These are phyloP conservation scores for Phaeotremella fagi DNA, from an alignment of 768 basidiomycete genomes.

Conservation along the genomic window DNA sequence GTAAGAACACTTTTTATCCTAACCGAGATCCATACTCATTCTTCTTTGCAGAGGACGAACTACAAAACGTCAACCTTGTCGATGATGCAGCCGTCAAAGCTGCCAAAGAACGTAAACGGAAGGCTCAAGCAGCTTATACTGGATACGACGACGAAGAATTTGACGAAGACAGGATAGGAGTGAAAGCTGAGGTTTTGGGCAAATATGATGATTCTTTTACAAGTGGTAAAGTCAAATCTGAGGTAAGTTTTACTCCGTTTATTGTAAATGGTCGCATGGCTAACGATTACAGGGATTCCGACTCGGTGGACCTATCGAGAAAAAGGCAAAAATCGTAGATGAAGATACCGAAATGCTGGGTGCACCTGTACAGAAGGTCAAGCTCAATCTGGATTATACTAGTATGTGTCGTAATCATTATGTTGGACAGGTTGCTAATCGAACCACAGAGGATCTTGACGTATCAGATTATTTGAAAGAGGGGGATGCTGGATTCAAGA, in stretches of 20 bases:
- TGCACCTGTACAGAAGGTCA: constrained; percentile 54
- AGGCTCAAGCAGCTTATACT: constrained; percentile 83
- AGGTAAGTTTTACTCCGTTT: constrained; percentile 4
- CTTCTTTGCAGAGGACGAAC: constrained; percentile 74
- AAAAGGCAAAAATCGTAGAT: constrained; percentile 52
- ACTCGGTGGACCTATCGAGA: constrained; percentile 57
- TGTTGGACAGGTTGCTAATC: constrained; percentile 26
- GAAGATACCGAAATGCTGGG: constrained; percentile 60
- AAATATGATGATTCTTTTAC: constrained; percentile 93
- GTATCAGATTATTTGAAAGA: constrained; percentile 83
- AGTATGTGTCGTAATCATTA: constrained; percentile 57
- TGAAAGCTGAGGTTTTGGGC: constrained; percentile 73
- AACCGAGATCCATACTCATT: neutral
- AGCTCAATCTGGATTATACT: constrained; percentile 76
- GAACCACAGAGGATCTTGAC: constrained; percentile 68
- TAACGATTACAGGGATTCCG: constrained; percentile 66
- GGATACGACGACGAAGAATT: constrained; percentile 98
- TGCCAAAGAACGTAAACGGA: constrained; percentile 66
- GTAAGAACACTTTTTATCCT: constrained; percentile 49
- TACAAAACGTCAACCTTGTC: constrained; percentile 92
- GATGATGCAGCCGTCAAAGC: constrained; percentile 60
- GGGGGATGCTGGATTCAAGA: constrained; percentile 92
- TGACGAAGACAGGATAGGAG: constrained; percentile 55
- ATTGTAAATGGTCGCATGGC: neutral
- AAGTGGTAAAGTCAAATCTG: constrained; percentile 54